Conservation (phyloP, 202 grass and related monocot genomes). For the Eragrostis tef region DNA sequence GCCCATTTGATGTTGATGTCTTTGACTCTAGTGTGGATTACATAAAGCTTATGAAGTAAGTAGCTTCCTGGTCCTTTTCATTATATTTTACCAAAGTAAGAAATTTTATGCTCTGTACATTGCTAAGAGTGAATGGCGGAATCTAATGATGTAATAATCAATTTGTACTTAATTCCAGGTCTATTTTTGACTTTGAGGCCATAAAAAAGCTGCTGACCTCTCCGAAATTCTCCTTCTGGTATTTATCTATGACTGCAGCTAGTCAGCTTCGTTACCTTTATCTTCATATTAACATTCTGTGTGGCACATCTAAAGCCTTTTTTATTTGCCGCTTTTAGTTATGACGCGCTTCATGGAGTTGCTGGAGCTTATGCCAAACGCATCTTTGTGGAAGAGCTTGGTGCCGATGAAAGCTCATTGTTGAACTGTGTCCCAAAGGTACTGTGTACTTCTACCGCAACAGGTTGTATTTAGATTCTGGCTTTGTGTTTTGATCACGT, state of each 20-base stretch:
- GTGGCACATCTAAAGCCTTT: slow-evolving; percentile 37
- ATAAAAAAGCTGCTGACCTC: slow-evolving; percentile 84
- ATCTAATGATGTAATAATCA: slow-evolving; percentile 26
- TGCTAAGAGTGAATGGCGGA: neutral
- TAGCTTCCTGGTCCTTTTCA: slow-evolving; percentile 20
- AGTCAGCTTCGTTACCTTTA: neutral
- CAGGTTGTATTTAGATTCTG: slow-evolving; percentile 26
- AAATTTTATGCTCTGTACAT: slow-evolving; percentile 15
- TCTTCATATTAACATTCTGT: slow-evolving; percentile 12
- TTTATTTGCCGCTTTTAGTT: slow-evolving; percentile 57
- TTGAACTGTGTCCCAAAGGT: slow-evolving; percentile 95
- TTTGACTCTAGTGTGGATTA: slow-evolving; percentile 93
- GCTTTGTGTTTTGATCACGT: slow-evolving; percentile 20
- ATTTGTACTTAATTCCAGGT: slow-evolving; percentile 51
- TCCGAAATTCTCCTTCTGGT: slow-evolving; percentile 97
- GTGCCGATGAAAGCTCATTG: slow-evolving; percentile 83
- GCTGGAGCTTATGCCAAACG: slow-evolving; percentile 85
- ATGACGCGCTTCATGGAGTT: slow-evolving; percentile 94
- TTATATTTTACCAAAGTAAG: slow-evolving; percentile 28
- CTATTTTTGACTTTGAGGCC: slow-evolving; percentile 91
- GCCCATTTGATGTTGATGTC: slow-evolving; percentile 91
- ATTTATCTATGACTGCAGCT: slow-evolving; percentile 36
- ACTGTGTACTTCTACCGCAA: slow-evolving; percentile 33
- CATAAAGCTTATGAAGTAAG: slow-evolving; percentile 97
- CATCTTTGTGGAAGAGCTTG: slow-evolving; percentile 97